Evolutionary conservation across 2,329 filamentous ascomycete species (phyloP).

Genomic region (Rhynchosporium agropyri): DNA sequence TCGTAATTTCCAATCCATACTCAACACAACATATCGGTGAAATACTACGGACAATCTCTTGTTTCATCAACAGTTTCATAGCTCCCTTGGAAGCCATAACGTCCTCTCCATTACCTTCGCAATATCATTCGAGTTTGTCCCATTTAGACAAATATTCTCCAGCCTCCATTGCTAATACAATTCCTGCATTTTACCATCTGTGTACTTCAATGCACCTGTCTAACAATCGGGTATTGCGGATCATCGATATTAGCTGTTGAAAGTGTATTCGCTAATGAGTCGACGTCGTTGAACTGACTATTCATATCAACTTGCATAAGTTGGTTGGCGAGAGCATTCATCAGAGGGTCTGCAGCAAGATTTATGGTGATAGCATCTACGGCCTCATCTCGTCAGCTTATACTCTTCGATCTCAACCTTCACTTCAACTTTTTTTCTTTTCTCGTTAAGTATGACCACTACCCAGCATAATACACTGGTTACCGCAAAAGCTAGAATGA

Average conservation of each 20-base stretch:
- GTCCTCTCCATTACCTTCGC: not conserved
- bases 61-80: not conserved
- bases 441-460: no score
- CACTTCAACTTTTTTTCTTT: not conserved
- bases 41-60: not conserved
- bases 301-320: not conserved
- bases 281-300: not conserved
- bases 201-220: slow-evolving; percentile 1
- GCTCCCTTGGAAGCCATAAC: not conserved
- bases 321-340: not conserved
- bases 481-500: not conserved
- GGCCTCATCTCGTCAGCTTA: not conserved
- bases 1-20: not conserved
- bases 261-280: not conserved
- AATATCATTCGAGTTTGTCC: not conserved
- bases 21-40: not conserved
- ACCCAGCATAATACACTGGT: not conserved
- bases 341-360: not conserved
- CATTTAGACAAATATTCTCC: slow-evolving; percentile 1
- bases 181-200: not conserved
- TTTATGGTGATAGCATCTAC: not conserved
- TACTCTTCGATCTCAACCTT: not conserved
- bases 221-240: not conserved
- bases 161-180: slow-evolving; percentile 13
- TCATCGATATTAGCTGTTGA: slow-evolving; percentile 1